These are phyloP conservation scores for Lactarius indigo DNA, from an alignment of 768 basidiomycete species.

Conservation along the genomic window DNA sequence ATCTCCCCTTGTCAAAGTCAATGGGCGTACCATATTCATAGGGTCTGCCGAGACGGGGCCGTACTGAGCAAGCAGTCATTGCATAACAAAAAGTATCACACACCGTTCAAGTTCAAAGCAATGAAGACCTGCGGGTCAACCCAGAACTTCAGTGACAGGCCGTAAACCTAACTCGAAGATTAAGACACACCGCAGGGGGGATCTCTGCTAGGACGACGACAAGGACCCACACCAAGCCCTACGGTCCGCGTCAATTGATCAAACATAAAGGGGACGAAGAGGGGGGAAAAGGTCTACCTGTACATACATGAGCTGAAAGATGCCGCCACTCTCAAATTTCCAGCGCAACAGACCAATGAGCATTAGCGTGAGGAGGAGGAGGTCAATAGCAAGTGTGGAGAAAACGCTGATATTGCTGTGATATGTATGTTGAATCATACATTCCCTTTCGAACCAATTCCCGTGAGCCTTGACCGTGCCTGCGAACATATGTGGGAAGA, in stretches of 20 bases:
- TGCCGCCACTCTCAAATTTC: not conserved
- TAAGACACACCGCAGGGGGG: constrained; percentile 2
- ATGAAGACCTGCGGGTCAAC: not conserved
- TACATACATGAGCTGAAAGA: constrained; percentile 1
- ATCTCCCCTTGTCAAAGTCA: not conserved
- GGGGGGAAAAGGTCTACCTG: not conserved
- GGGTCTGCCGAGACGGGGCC: not conserved
- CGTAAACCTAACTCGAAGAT: not conserved
- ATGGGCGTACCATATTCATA: constrained; percentile 7
- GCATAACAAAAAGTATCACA: not conserved
- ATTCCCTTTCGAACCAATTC: not conserved
- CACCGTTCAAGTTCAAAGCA: constrained; percentile 7
- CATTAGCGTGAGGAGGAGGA: constrained; percentile 1
- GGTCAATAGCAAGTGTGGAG: not conserved
- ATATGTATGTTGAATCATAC: not conserved
- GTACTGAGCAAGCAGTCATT: not conserved
- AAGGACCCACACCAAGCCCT: constrained; percentile 10
- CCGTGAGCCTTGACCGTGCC: not conserved
- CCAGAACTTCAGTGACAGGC: not conserved
- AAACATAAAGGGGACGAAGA: not conserved
- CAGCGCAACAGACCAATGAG: constrained; percentile 11
- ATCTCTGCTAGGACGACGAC: not conserved
- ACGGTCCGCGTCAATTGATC: not conserved
- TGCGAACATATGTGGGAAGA: not conserved
- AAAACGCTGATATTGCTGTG: not conserved